Evolutionary conservation across 306 rosid genomes (phyloP).

Genomic region (Trichosanthes truncata): DNA sequence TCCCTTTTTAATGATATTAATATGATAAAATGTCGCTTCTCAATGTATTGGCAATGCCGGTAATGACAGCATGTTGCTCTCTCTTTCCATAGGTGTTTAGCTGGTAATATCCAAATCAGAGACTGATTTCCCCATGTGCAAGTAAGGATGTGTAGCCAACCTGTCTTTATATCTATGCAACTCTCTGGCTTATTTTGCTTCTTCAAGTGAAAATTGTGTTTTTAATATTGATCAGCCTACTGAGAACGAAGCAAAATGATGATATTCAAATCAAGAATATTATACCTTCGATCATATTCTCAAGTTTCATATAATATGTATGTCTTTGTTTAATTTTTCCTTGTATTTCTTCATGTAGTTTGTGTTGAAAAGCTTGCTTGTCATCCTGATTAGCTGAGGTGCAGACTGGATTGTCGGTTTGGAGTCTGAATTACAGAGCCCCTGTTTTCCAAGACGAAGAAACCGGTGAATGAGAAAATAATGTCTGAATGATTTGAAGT

Average conservation of each 20-base stretch:
- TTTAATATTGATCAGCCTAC: background rate
- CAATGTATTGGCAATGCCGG: background rate
- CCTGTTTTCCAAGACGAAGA: background rate
- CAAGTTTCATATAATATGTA: background rate
- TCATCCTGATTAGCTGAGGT: background rate
- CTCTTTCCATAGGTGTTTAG: conserved; percentile 26
- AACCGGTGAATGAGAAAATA: conserved; percentile 4
- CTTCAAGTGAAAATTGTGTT: background rate
- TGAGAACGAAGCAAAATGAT: background rate
- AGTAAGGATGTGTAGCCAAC: conserved; percentile 15
- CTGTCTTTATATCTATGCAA: background rate
- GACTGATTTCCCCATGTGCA: conserved; percentile 18
- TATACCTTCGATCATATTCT: background rate
- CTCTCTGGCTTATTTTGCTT: background rate
- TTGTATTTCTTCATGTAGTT: background rate
- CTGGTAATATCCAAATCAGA: background rate
- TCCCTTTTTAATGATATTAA: background rate
- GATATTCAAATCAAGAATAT: background rate
- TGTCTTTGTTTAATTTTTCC: background rate
- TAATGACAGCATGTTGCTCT: background rate
- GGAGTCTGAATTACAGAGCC: conserved; percentile 1
- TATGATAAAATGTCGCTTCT: background rate
- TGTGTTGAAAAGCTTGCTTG: conserved; percentile 3
- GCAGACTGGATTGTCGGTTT: background rate
- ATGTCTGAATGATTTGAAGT: background rate